phyloP scores from a whole-genome alignment of 805 yeast species.

The Candida wancherniae region DNA sequence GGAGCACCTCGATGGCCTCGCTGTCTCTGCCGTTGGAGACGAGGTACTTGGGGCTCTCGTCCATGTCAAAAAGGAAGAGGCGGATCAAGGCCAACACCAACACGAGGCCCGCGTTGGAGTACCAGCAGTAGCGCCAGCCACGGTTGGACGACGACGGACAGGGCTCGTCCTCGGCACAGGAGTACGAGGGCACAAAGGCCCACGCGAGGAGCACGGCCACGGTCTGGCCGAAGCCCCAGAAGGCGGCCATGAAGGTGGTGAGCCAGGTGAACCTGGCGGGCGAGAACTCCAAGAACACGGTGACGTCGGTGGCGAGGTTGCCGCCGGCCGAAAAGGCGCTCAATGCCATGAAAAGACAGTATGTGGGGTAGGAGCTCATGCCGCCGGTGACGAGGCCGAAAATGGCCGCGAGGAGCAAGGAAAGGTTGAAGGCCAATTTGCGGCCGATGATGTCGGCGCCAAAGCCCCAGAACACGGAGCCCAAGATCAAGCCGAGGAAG shows the following conservation, averaged over 20 bases:
- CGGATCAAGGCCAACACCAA: conserved; percentile 6
- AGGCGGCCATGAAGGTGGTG: conserved; percentile 41
- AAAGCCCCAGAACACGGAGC: conserved; percentile 55
- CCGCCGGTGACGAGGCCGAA: conserved; percentile 55
- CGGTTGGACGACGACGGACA: conserved; percentile 8
- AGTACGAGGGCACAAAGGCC: conserved; percentile 43
- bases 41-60: conserved; percentile 12
- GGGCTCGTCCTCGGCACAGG: conserved; percentile 29
- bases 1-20: conserved; percentile 9
- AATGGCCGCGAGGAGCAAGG: conserved; percentile 44
- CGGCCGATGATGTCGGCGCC: conserved; percentile 54
- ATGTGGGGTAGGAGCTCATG: conserved; percentile 45
- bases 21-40: conserved; percentile 10
- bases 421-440: conserved; percentile 46
- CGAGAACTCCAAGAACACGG: conserved; percentile 49
- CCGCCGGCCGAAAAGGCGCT: conserved; percentile 51
- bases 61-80: conserved; percentile 4
- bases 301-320: conserved; percentile 50
- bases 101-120: conserved; percentile 10
- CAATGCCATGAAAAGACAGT: conserved; percentile 45
- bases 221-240: conserved; percentile 63
- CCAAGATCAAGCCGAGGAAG: conserved; percentile 48
- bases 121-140: conserved; percentile 14
- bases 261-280: conserved; percentile 50
- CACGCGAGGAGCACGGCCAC: conserved; percentile 49